Percentiles rank a stretch among this genome's conserved stretches.
These are phyloP conservation scores for Rhypophila decipiens DNA, from an alignment of 495 filamentous ascomycete genomes.

Conservation along the genomic window DNA sequence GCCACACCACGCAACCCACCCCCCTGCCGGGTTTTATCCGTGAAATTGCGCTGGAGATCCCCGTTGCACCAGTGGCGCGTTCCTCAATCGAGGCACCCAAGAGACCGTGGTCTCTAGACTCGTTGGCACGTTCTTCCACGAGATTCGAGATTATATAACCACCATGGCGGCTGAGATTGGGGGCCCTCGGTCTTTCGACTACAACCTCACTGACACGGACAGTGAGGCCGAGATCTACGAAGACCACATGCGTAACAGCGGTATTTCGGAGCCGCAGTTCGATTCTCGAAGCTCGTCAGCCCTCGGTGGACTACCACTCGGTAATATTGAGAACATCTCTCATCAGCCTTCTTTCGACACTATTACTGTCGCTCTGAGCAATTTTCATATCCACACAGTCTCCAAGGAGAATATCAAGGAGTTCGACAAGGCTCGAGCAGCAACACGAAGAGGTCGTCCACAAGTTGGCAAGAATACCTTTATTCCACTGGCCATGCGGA, in stretches of 20 bases:
- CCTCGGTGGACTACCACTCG: conserved; percentile 28
- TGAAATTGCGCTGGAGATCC: conserved; percentile 30
- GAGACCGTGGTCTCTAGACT: not conserved
- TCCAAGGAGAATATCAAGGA: conserved; percentile 18
- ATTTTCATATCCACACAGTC: conserved; percentile 20
- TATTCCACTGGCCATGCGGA: not conserved
- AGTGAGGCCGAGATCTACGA: conserved; percentile 19
- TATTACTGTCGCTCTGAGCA: conserved; percentile 21
- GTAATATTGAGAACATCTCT: conserved; percentile 25
- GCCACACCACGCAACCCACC: no score
- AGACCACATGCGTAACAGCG: conserved; percentile 4
- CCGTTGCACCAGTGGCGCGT: not conserved
- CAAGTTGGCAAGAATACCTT: conserved; percentile 5
- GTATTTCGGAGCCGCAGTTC: not conserved
- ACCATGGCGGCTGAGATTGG: conserved; percentile 21
- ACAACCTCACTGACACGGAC: conserved; percentile 13
- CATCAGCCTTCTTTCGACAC: conserved; percentile 19
- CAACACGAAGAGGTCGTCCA: conserved; percentile 9
- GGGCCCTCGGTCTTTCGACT: conserved; percentile 7
- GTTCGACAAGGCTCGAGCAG: conserved; percentile 2
- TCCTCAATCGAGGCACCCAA: not conserved
- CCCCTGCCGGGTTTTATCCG: conserved; percentile 21
- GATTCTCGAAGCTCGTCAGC: conserved; percentile 7
- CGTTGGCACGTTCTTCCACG: conserved; percentile 1
- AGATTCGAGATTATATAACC: conserved; percentile 19